These are phyloP conservation scores for Septoria linicola DNA, from an alignment of 2,329 filamentous ascomycete species.

Conservation along the genomic window DNA sequence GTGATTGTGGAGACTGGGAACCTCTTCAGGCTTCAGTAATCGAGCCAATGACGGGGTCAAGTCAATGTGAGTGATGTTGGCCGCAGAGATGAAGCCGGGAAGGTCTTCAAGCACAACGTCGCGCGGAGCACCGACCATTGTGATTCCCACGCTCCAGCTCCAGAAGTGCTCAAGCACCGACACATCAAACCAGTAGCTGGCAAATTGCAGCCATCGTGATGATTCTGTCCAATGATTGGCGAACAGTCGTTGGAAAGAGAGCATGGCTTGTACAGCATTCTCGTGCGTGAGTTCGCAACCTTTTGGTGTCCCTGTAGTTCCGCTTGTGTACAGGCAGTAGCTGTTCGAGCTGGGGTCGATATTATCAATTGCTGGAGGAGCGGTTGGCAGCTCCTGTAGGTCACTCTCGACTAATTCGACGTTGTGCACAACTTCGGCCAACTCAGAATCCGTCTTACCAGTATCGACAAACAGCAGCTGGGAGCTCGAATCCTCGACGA, in stretches of 20 bases:
- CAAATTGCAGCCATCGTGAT: slow-evolving; percentile 88
- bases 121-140: slow-evolving; percentile 75
- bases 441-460: slow-evolving; percentile 16
- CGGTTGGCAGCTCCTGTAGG: slow-evolving; percentile 24
- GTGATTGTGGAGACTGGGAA: slow-evolving; percentile 74
- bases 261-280: slow-evolving; percentile 85
- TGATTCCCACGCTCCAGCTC: slow-evolving; percentile 90
- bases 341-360: slow-evolving; percentile 59
- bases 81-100: slow-evolving; percentile 65
- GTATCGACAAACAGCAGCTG: slow-evolving; percentile 46
- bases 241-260: slow-evolving; percentile 80
- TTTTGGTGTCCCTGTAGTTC: slow-evolving; percentile 82
- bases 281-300: slow-evolving; percentile 86
- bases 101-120: slow-evolving; percentile 86
- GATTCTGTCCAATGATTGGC: slow-evolving; percentile 66
- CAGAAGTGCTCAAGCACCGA: slow-evolving; percentile 92
- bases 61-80: slow-evolving; percentile 86
- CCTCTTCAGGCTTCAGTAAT: slow-evolving; percentile 73
- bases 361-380: slow-evolving; percentile 39
- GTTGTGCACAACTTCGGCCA: slow-evolving; percentile 13
- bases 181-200: slow-evolving; percentile 91
- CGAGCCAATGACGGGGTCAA: slow-evolving; percentile 84
- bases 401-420: slow-evolving; percentile 23
- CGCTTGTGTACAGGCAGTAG: slow-evolving; percentile 85
- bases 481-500: slow-evolving; percentile 70